Conservation (phyloP, 2,329 filamentous ascomycete species). For the Aspergillus fijiensis region DNA sequence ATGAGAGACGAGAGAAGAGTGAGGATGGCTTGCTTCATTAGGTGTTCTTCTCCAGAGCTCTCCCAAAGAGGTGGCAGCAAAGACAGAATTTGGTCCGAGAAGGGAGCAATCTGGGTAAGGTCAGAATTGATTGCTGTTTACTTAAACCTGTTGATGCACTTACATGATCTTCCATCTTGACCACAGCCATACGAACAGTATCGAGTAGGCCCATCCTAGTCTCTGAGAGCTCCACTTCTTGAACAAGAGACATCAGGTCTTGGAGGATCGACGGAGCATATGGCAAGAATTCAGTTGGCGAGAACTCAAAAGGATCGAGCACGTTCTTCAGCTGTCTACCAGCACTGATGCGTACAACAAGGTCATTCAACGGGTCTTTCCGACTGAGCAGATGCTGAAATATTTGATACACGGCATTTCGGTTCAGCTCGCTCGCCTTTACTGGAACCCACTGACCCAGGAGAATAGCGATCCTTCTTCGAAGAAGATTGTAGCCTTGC, state of each 20-base stretch:
- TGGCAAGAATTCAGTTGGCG: slow-evolving; percentile 69
- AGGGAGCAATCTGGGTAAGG: slow-evolving; percentile 53
- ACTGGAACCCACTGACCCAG: slow-evolving; percentile 87
- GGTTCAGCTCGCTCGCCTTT: slow-evolving; percentile 66
- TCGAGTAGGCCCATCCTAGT: slow-evolving; percentile 88
- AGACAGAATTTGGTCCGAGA: slow-evolving; percentile 76
- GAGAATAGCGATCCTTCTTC: slow-evolving; percentile 83
- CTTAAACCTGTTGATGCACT: slow-evolving; percentile 15
- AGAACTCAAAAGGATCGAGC: slow-evolving; percentile 82
- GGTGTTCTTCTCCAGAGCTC: slow-evolving; percentile 77
- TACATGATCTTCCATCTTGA: slow-evolving; percentile 74
- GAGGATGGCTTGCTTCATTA: slow-evolving; percentile 92
- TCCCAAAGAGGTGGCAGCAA: slow-evolving; percentile 83
- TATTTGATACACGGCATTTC: slow-evolving; percentile 78
- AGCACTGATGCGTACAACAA: slow-evolving; percentile 88
- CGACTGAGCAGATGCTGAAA: slow-evolving; percentile 82
- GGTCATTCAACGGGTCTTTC: slow-evolving; percentile 76
- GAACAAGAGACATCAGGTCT: slow-evolving; percentile 72
- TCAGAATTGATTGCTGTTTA: slow-evolving; percentile 7
- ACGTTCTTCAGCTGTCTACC: slow-evolving; percentile 79
- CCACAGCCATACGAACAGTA: slow-evolving; percentile 77
- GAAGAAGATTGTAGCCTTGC: slow-evolving; percentile 73
- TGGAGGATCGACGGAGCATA: slow-evolving; percentile 72
- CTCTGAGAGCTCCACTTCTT: slow-evolving; percentile 77
- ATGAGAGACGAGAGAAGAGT: slow-evolving; percentile 81